A percentile compares a stretch with the other conserved stretches of the same genome.
phyloP scores from a whole-genome alignment of 177 flowering plant genomes.

The Telopea speciosissima region DNA sequence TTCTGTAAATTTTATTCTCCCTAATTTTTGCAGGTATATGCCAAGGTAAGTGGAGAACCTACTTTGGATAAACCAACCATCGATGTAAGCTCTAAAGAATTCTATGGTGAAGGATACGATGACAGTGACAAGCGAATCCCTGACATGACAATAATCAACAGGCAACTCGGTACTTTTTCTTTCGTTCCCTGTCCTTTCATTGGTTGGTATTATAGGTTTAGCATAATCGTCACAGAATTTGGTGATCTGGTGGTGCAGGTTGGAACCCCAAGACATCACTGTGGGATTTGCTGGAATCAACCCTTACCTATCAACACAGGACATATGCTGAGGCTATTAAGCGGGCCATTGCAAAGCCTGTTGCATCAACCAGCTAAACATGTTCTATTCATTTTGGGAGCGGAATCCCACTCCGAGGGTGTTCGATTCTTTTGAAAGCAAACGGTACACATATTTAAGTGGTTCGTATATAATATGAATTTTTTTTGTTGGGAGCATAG shows the following conservation, averaged over 20 bases:
- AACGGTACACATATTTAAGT: slow-evolving; percentile 1
- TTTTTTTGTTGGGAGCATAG: neutral
- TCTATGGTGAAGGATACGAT: slow-evolving; percentile 95
- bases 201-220: neutral
- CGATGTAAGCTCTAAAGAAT: slow-evolving; percentile 91
- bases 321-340: slow-evolving; percentile 87
- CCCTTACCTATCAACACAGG: slow-evolving; percentile 94
- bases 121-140: slow-evolving; percentile 97
- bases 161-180: slow-evolving; percentile 64
- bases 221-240: neutral
- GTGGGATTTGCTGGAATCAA: slow-evolving; percentile 92
- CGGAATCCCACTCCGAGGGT: neutral
- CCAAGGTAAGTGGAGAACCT: slow-evolving; percentile 83
- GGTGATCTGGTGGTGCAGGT: slow-evolving; percentile 29
- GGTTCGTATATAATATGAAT: neutral
- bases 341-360: slow-evolving; percentile 61
- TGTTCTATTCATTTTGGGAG: neutral
- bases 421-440: slow-evolving; percentile 9
- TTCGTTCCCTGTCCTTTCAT: neutral
- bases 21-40: slow-evolving; percentile 48
- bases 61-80: slow-evolving; percentile 61
- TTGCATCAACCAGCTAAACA: slow-evolving; percentile 43
- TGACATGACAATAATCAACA: slow-evolving; percentile 94
- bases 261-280: slow-evolving; percentile 97
- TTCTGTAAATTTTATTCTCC: neutral